phyloP scores from a whole-genome alignment of 257 asterid species.

The Rehmannia glutinosa region DNA sequence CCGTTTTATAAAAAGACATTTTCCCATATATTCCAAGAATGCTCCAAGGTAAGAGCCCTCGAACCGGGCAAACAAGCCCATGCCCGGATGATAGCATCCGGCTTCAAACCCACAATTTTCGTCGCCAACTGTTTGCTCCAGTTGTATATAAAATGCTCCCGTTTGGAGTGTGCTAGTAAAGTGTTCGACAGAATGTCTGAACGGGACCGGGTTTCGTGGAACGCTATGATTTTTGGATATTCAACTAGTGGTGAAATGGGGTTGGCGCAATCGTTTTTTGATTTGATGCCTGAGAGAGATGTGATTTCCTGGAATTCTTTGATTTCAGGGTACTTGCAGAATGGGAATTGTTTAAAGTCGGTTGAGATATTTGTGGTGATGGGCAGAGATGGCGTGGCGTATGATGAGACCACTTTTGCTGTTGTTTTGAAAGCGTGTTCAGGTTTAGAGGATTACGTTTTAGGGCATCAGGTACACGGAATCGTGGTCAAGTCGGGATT shows the following conservation, averaged over 20 bases:
- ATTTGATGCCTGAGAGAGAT: slow-evolving; percentile 64
- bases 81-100: slow-evolving; percentile 58
- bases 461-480: slow-evolving; percentile 68
- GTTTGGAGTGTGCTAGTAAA: slow-evolving; percentile 41
- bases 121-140: slow-evolving; percentile 78
- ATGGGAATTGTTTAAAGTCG: slow-evolving; percentile 40
- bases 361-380: slow-evolving; percentile 44
- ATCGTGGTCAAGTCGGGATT: slow-evolving; percentile 53
- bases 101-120: slow-evolving; percentile 69
- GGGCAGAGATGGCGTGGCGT: slow-evolving; percentile 54
- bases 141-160: slow-evolving; percentile 49
- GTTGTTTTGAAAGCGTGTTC: slow-evolving; percentile 65
- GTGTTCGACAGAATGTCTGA: slow-evolving; percentile 71
- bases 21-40: slow-evolving; percentile 65
- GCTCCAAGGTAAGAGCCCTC: slow-evolving; percentile 44
- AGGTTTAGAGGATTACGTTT: slow-evolving; percentile 33
- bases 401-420: slow-evolving; percentile 68
- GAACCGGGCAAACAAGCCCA: slow-evolving; percentile 70
- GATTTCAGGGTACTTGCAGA: slow-evolving; percentile 74
- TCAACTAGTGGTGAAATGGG: slow-evolving; percentile 35
- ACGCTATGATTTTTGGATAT: slow-evolving; percentile 68
- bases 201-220: slow-evolving; percentile 71
- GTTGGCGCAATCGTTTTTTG: slow-evolving; percentile 43
- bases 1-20: slow-evolving; percentile 43
- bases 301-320: slow-evolving; percentile 84